These are phyloP conservation scores for Naumovozyma dairenensis DNA, from an alignment of 805 yeast genomes.

Conservation along the genomic window DNA sequence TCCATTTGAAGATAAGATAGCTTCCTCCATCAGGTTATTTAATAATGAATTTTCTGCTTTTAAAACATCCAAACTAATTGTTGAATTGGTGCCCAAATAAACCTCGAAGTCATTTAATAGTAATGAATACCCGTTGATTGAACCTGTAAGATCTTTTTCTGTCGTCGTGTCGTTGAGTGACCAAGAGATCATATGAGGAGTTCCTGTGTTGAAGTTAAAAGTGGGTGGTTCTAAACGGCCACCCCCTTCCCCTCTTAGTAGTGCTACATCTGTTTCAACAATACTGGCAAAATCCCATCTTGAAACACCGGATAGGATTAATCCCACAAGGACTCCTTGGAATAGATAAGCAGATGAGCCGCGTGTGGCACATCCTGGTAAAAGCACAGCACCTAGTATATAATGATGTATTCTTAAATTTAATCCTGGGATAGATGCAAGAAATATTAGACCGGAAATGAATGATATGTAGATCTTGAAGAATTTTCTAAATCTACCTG, in stretches of 20 bases:
- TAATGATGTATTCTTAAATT: conserved; percentile 75
- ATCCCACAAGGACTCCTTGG: conserved; percentile 78
- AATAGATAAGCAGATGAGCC: conserved; percentile 62
- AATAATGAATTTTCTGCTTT: conserved; percentile 25
- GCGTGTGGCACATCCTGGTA: conserved; percentile 77
- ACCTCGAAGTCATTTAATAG: conserved; percentile 73
- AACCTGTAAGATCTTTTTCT: conserved; percentile 17
- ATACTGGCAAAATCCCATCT: conserved; percentile 93
- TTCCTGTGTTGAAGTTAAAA: conserved; percentile 20
- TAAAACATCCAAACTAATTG: conserved; percentile 35
- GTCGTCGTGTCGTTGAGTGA: conserved; percentile 9
- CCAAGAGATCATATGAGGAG: conserved; percentile 25
- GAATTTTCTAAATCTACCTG: conserved; percentile 57
- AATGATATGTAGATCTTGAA: conserved; percentile 43
- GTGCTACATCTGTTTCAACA: conserved; percentile 60
- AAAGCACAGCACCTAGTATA: conserved; percentile 61
- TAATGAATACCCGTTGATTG: conserved; percentile 47
- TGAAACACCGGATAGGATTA: conserved; percentile 74
- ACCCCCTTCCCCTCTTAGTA: conserved; percentile 67
- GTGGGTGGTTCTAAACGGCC: conserved; percentile 41
- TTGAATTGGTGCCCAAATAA: conserved; percentile 45
- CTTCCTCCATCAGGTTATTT: conserved; percentile 24
- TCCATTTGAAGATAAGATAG: conserved; percentile 25
- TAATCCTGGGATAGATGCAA: conserved; percentile 51
- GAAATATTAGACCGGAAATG: conserved; percentile 33